Percentiles rank a stretch among this genome's conserved stretches.
These are phyloP conservation scores for Adansonia madagascariensis DNA, from an alignment of 441 rosid species.

Conservation along the genomic window DNA sequence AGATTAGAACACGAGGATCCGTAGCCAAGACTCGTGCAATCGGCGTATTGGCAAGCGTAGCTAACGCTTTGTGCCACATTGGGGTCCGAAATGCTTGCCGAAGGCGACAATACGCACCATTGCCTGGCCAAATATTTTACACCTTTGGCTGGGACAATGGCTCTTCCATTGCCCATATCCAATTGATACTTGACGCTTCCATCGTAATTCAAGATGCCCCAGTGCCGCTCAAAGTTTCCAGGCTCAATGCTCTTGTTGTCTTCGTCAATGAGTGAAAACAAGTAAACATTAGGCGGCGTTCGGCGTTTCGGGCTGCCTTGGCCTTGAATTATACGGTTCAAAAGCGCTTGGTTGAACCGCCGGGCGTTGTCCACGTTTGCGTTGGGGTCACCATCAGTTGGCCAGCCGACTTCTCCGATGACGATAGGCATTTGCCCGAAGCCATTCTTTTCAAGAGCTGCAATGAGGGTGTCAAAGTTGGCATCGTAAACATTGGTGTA, in stretches of 20 bases:
- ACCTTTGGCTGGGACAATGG: constrained; percentile 57
- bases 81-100: constrained; percentile 45
- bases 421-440: constrained; percentile 61
- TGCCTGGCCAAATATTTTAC: constrained; percentile 59
- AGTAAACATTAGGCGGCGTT: constrained; percentile 55
- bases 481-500: constrained; percentile 88
- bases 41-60: constrained; percentile 73
- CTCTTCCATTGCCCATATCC: constrained; percentile 49
- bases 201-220: constrained; percentile 79
- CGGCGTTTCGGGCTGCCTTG: constrained; percentile 72
- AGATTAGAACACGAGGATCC: constrained; percentile 73
- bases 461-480: constrained; percentile 75
- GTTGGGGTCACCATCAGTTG: constrained; percentile 69
- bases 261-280: constrained; percentile 76
- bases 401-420: constrained; percentile 96
- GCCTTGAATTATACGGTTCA: constrained; percentile 52
- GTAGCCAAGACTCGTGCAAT: constrained; percentile 72
- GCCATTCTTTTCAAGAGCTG: constrained; percentile 73
- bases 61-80: constrained; percentile 36
- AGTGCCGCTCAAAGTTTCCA: constrained; percentile 80
- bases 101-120: constrained; percentile 76
- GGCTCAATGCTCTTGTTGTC: constrained; percentile 67
- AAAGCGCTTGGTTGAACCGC: constrained; percentile 74
- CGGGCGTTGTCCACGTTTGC: constrained; percentile 58
- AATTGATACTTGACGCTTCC: constrained; percentile 69